These are phyloP conservation scores for Selaginella moellendorffii DNA, from an alignment of 75 land plant genomes.

Conservation along the genomic window DNA sequence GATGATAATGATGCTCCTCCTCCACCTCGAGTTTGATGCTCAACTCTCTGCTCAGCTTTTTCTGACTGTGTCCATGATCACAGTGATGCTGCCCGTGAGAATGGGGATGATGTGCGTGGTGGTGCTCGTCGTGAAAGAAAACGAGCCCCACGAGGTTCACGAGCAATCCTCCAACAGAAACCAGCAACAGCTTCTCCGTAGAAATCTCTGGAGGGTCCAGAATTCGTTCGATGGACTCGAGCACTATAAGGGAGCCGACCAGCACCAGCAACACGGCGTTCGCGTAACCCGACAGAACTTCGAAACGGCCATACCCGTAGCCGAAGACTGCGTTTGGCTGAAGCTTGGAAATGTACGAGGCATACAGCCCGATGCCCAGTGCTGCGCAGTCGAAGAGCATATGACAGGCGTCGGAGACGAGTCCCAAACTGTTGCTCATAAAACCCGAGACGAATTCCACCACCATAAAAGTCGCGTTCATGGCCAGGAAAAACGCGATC, in stretches of 20 bases:
- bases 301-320: slow-evolving; percentile 89
- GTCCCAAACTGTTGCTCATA: slow-evolving; percentile 91
- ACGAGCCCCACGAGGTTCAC: slow-evolving; percentile 80
- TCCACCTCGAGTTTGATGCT: background rate
- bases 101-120: slow-evolving; percentile 70
- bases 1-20: background rate
- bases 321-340: slow-evolving; percentile 64
- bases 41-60: background rate
- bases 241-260: slow-evolving; percentile 74
- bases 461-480: slow-evolving; percentile 79
- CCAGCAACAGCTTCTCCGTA: slow-evolving; percentile 60
- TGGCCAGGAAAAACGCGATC: slow-evolving; percentile 72
- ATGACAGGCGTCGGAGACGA: slow-evolving; percentile 94
- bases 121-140: slow-evolving; percentile 93
- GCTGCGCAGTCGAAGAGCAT: slow-evolving; percentile 99
- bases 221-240: slow-evolving; percentile 86
- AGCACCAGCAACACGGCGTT: slow-evolving; percentile 83
- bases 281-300: slow-evolving; percentile 80
- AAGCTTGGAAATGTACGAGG: slow-evolving; percentile 73
- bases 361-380: slow-evolving; percentile 83
- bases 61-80: background rate
- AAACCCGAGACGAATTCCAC: slow-evolving; percentile 88
- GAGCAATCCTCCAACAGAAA: slow-evolving; percentile 77
- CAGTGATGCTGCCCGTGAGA: background rate
- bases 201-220: slow-evolving; percentile 91